Percentiles rank a stretch among this genome's conserved stretches.
Evolutionary conservation across 2,329 filamentous ascomycete species (phyloP).

Genomic region (Colletotrichum aenigma): DNA sequence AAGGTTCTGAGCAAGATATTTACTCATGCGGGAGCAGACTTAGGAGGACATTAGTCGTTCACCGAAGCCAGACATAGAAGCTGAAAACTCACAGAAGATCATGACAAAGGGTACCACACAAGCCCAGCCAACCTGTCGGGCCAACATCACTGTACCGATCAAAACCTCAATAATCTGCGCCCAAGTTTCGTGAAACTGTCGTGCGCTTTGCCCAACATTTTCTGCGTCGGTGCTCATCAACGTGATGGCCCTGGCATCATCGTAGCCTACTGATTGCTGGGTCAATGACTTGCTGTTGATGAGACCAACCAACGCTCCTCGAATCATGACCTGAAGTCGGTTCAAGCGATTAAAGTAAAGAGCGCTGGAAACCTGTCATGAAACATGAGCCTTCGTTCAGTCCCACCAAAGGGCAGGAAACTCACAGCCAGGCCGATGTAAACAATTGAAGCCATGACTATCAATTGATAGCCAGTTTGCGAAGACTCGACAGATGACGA

Average conservation of each 20-base stretch:
- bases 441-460: background rate
- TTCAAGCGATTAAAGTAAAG: background rate
- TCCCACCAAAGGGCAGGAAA: accelerated
- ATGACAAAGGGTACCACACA: conserved; percentile 38
- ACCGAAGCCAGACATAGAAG: background rate
- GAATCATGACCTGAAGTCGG: background rate
- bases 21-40: conserved; percentile 4
- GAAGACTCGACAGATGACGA: background rate
- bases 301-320: background rate
- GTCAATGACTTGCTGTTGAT: background rate
- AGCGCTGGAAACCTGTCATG: background rate
- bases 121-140: conserved; percentile 23
- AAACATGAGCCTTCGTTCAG: background rate
- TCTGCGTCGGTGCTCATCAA: conserved; percentile 22
- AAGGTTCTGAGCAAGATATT: background rate
- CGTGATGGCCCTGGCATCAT: background rate
- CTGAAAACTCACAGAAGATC: conserved; percentile 30
- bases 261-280: background rate
- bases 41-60: background rate
- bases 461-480: background rate
- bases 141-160: conserved; percentile 19
- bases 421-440: conserved; percentile 2
- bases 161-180: conserved; percentile 23
- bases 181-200: conserved; percentile 24
- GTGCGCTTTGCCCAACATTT: conserved; percentile 5